A percentile compares a stretch with the other conserved stretches of the same genome.
Evolutionary conservation across 345 rosid species (phyloP).

Genomic region (Rhodamnia argentea): DNA sequence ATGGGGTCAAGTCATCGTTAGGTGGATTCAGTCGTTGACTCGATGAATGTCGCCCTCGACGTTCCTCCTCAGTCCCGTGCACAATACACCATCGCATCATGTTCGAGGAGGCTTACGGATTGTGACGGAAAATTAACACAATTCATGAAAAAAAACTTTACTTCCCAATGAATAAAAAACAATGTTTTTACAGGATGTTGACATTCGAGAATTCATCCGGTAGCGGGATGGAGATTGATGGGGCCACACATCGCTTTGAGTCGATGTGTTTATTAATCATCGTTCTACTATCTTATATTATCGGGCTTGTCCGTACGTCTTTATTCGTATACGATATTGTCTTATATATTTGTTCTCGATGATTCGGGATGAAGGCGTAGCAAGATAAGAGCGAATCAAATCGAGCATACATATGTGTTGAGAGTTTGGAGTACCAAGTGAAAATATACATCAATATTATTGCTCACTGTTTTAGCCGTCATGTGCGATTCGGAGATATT

Average conservation of each 20-base stretch:
- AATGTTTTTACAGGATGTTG: background rate
- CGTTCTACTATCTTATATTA: background rate
- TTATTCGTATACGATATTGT: background rate
- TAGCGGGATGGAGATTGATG: background rate
- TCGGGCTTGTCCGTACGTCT: background rate
- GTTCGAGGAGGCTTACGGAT: background rate
- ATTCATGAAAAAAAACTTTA: background rate
- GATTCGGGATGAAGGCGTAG: background rate
- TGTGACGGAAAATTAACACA: background rate
- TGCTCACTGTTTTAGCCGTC: rapidly evolving
- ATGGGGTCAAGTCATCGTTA: background rate
- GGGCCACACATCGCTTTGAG: background rate
- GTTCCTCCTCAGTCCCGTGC: background rate
- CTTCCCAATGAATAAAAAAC: background rate
- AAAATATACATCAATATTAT: background rate
- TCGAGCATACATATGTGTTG: background rate
- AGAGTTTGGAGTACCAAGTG: background rate
- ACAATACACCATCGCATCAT: background rate
- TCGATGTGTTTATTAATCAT: background rate
- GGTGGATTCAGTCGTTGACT: background rate
- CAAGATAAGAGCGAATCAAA: background rate
- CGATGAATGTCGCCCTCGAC: background rate
- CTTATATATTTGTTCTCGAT: background rate
- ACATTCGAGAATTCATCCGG: background rate
- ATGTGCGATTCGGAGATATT: background rate